These are phyloP conservation scores for Naumovozyma dairenensis DNA, from an alignment of 805 yeast genomes.

Conservation along the genomic window DNA sequence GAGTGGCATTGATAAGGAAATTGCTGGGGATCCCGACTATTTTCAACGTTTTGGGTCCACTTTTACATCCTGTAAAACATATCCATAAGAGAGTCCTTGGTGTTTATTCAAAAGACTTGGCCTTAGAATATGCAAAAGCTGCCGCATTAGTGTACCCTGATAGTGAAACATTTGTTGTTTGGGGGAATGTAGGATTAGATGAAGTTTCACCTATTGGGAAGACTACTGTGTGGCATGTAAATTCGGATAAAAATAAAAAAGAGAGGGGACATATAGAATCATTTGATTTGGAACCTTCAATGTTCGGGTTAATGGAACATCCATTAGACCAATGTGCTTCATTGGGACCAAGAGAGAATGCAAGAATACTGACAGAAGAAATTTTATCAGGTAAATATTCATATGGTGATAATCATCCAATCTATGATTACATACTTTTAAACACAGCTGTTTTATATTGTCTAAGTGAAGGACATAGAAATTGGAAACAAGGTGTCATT, in stretches of 20 bases:
- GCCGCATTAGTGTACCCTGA: conserved; percentile 44
- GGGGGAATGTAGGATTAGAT: conserved; percentile 86
- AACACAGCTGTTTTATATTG: conserved; percentile 84
- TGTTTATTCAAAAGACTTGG: conserved; percentile 71
- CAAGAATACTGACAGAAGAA: conserved; percentile 37
- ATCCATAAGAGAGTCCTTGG: conserved; percentile 76
- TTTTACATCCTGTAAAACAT: conserved; percentile 80
- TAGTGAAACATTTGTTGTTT: conserved; percentile 70
- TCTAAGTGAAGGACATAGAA: conserved; percentile 53
- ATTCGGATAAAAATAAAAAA: conserved; percentile 23
- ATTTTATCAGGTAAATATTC: conserved; percentile 36
- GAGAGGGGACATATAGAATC: conserved; percentile 34
- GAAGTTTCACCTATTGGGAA: conserved; percentile 86
- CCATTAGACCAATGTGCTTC: conserved; percentile 57
- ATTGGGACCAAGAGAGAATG: conserved; percentile 84
- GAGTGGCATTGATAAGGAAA: conserved; percentile 69
- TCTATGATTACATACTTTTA: conserved; percentile 82
- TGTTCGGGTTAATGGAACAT: conserved; percentile 76
- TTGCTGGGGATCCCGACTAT: conserved; percentile 83
- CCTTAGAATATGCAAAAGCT: conserved; percentile 76
- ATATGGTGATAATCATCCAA: conserved; percentile 44
- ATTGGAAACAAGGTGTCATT: conserved; percentile 72
- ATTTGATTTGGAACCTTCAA: conserved; percentile 51
- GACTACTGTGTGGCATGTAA: conserved; percentile 69
- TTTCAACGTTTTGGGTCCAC: conserved; percentile 89